Base-by-base conservation (phyloP, 2,329 filamentous ascomycete genomes). In the Trichophyton simii region DNA sequence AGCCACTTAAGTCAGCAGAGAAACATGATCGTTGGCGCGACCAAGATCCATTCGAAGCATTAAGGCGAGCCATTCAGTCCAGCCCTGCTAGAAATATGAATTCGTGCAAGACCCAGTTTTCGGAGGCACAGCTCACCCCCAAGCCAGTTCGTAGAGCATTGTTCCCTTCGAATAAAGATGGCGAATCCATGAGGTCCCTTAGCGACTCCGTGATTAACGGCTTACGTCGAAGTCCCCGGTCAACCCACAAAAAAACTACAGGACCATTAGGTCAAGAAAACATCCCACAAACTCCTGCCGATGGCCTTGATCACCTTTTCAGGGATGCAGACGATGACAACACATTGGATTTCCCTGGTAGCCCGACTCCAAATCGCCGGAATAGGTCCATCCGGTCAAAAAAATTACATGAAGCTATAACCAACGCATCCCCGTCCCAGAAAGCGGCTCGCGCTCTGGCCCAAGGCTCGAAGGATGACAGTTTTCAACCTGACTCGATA, bases 261-360 rank as follows among this genome's bases (percentile, higher is more conserved):
- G 72, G 72, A 65, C 68, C 65, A 60, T 73, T 75, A 57, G 82
- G 85, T 63, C 85, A 85, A 66, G 83, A 86, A 69, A 85, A 86
- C 64, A 73, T 73, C 57, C 77, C 75, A 11, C 77, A 79, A 4
- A 68, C 71, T 8, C 63, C 71, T 20, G 71, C 75, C 42, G 81
- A 85, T 63, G 80, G 82, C 41, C 72, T 88, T 4, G 81, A 83
- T 46, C 78, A 81, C 58, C 79, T 94, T 3, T 91, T 94, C 67
- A 84, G 86, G 61, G 80, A 86, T 77, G 68, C 81, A 73, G 64
- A 76, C 2, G 75, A 61, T 64, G 69, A 66, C 71, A 79, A 66
- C 78, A 70, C 72, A 74, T 59, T 85, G 76, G 59, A 85, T 78
- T 3, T 82, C 79, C 63, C 79, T 79, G 63, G 82, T 80, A 80